Evolutionary conservation across 495 filamentous ascomycete species (phyloP).

Genomic region (Penicilliopsis zonata): DNA sequence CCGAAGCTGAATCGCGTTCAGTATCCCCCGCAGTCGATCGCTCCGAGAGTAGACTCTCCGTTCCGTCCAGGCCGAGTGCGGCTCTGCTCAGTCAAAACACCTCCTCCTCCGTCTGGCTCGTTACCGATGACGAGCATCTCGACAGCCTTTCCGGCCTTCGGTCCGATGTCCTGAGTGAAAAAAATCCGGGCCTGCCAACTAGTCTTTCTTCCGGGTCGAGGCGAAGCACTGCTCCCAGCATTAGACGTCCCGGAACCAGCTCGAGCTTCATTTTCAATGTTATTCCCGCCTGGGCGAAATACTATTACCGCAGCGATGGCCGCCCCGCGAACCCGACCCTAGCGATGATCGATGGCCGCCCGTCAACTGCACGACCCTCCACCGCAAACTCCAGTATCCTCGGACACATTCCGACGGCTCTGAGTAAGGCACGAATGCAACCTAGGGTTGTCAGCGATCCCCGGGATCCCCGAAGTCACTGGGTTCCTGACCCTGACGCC

Average conservation of each 20-base stretch:
- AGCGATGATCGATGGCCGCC: slow-evolving; percentile 23
- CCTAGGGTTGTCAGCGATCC: slow-evolving; percentile 14
- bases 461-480: slow-evolving; percentile 34
- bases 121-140: slow-evolving; percentile 28
- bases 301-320: slow-evolving; percentile 34
- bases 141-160: slow-evolving; percentile 33
- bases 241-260: slow-evolving; percentile 26
- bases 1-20: slow-evolving; percentile 21
- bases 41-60: slow-evolving; percentile 9
- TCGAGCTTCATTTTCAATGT: slow-evolving; percentile 40
- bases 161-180: slow-evolving; percentile 10
- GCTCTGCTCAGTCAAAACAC: slow-evolving; percentile 18
- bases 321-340: slow-evolving; percentile 18
- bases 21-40: slow-evolving; percentile 11
- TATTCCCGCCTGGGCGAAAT: slow-evolving; percentile 31
- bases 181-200: slow-evolving; percentile 18
- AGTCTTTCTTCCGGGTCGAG: slow-evolving; percentile 25
- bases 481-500: slow-evolving; percentile 19
- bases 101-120: slow-evolving; percentile 34
- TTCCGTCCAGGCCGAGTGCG: slow-evolving; percentile 12
- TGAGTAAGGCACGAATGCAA: slow-evolving; percentile 9
- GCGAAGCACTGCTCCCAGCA: slow-evolving; percentile 25
- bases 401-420: slow-evolving; percentile 16
- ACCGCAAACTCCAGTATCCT: slow-evolving; percentile 22
- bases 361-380: slow-evolving; percentile 15